Evolutionary conservation across 129 eudicot species (phyloP).

Genomic region (Smallanthus sonchifolius): DNA sequence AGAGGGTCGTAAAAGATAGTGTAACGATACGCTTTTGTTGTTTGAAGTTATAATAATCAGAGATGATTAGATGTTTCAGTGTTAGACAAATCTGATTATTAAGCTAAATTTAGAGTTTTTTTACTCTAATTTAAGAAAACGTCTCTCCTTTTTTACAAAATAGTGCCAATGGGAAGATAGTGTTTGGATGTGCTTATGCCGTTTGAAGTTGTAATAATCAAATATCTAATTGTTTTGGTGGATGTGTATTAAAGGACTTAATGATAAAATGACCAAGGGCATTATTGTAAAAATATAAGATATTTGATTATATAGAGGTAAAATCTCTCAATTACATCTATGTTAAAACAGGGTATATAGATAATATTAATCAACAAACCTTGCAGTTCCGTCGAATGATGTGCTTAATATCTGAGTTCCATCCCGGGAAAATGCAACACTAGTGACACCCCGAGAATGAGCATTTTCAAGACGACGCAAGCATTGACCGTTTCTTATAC

Average conservation of each 20-base stretch:
- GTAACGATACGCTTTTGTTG: neutral
- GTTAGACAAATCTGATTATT: neutral
- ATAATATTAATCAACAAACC: constrained; percentile 36
- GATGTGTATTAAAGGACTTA: neutral
- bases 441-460: constrained; percentile 90
- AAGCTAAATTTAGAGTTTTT: neutral
- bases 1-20: neutral
- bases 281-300: constrained; percentile 1
- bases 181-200: neutral
- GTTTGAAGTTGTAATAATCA: neutral
- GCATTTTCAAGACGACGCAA: constrained; percentile 94
- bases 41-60: neutral
- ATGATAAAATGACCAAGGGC: neutral
- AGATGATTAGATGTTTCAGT: neutral
- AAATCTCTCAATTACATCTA: neutral
- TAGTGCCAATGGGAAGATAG: neutral
- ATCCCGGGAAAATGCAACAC: constrained; percentile 86
- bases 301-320: neutral
- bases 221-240: neutral
- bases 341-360: neutral
- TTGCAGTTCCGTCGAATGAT: constrained; percentile 91
- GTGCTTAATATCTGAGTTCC: constrained; percentile 93
- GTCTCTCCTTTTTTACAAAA: neutral
- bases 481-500: constrained; percentile 94
- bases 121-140: neutral